Conservation (phyloP, 1,284 basidiomycete species). For the Apiotrichum domesticum region DNA sequence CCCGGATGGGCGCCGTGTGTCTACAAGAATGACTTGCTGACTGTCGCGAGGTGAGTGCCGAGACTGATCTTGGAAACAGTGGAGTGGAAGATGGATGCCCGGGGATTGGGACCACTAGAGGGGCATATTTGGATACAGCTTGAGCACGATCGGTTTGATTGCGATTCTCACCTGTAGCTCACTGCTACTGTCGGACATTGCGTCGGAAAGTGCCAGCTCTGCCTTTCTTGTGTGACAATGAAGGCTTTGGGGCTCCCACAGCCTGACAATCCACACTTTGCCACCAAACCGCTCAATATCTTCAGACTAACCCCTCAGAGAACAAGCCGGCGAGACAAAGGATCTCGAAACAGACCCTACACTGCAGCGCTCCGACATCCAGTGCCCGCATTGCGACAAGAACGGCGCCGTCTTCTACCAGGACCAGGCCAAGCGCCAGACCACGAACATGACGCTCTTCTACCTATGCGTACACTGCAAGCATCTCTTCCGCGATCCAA, state of each 20-base stretch:
- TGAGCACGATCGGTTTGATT: no score
- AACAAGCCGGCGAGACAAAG: slow-evolving; percentile 83
- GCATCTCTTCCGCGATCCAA: slow-evolving; percentile 66
- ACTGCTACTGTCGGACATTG: no score
- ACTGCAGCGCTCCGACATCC: slow-evolving; percentile 51
- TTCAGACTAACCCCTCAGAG: slow-evolving; percentile 52
- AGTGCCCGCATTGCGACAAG: slow-evolving; percentile 46
- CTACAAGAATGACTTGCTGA: slow-evolving; percentile 89
- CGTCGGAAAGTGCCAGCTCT: no score
- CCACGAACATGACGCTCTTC: slow-evolving; percentile 74
- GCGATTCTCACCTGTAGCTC: no score
- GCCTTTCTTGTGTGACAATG: no score
- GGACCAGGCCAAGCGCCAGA: slow-evolving; percentile 88
- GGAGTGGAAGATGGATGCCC: no score
- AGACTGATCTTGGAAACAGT: not conserved
- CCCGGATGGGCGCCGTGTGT: slow-evolving; percentile 70
- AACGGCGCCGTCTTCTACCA: slow-evolving; percentile 77
- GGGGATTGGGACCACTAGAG: no score
- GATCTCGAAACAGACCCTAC: slow-evolving; percentile 89
- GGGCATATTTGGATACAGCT: no score
- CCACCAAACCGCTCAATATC: no score
- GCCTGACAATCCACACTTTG: no score
- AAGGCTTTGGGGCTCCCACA: no score
- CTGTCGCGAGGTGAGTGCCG: slow-evolving; percentile 74
- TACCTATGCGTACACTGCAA: slow-evolving; percentile 86